Evolutionary conservation across 2,329 filamentous ascomycete species (phyloP).

Genomic region (Aspergillus pseudoterreus): DNA sequence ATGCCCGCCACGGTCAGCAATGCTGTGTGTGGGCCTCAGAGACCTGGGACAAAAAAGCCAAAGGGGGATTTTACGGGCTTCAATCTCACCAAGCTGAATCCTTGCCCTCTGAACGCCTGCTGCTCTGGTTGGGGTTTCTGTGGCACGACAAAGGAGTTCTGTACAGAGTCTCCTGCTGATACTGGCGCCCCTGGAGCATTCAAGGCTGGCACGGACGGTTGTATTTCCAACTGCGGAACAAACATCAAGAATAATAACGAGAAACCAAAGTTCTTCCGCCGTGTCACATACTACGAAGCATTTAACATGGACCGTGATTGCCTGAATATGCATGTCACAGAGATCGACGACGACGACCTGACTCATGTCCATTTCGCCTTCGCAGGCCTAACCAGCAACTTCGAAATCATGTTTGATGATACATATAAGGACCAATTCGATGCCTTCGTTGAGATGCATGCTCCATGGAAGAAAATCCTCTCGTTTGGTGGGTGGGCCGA

Average conservation of each 20-base stretch:
- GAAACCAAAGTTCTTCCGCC: no score
- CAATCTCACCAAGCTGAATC: constrained; percentile 40
- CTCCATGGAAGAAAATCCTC: constrained; percentile 30
- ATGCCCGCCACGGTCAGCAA: constrained; percentile 38
- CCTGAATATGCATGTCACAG: constrained; percentile 21
- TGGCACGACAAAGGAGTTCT: constrained; percentile 45
- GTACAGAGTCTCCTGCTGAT: constrained; percentile 22
- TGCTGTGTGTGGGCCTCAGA: constrained; percentile 46
- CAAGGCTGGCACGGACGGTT: constrained; percentile 28
- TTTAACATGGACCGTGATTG: constrained; percentile 29
- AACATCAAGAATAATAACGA: constrained; percentile 25
- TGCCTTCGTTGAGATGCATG: no score
- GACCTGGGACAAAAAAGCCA: constrained; percentile 36
- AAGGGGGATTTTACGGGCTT: constrained; percentile 17
- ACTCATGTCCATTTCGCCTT: constrained; percentile 40
- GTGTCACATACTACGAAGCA: not conserved
- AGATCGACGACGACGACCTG: constrained; percentile 19
- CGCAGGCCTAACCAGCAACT: constrained; percentile 22
- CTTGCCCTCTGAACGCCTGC: constrained; percentile 43
- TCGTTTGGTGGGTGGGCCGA: constrained; percentile 45
- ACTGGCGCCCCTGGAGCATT: constrained; percentile 37
- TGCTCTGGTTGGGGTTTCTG: constrained; percentile 44
- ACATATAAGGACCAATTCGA: no score
- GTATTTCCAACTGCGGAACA: constrained; percentile 43
- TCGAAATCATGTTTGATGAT: constrained; percentile 18